A percentile compares a stretch with the other conserved stretches of the same genome.
phyloP scores from a whole-genome alignment of 2,329 filamentous ascomycete species.

The Neocatenulostroma microsporum region DNA sequence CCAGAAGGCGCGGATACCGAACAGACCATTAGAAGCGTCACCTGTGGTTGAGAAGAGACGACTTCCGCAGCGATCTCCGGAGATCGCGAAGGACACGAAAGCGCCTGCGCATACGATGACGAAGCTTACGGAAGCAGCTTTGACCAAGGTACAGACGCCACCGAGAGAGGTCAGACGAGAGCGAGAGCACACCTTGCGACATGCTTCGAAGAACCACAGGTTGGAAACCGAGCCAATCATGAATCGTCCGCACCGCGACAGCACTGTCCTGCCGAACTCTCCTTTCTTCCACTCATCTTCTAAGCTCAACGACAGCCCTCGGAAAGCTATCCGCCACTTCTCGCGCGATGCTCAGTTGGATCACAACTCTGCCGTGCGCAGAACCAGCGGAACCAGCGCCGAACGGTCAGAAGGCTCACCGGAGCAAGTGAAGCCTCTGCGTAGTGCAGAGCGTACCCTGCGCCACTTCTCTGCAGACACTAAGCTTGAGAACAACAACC shows the following conservation, averaged over 20 bases:
- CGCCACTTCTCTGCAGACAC: slow-evolving; percentile 2
- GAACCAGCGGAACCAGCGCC: too few species aligned
- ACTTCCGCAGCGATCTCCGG: neutral
- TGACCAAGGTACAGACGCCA: neutral
- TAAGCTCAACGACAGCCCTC: too few species aligned
- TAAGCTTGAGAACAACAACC: slow-evolving; percentile 8
- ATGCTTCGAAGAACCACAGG: neutral
- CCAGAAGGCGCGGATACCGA: slow-evolving; percentile 5
- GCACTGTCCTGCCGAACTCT: too few species aligned
- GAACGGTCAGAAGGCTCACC: too few species aligned
- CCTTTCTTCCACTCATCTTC: too few species aligned
- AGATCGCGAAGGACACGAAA: neutral
- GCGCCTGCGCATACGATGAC: neutral
- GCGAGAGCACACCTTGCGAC: slow-evolving; percentile 1
- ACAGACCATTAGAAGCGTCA: neutral
- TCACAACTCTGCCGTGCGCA: neutral
- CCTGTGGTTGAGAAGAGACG: neutral
- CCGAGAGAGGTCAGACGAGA: neutral
- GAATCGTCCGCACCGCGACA: too few species aligned
- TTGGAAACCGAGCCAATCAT: too few species aligned
- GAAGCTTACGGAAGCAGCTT: neutral
- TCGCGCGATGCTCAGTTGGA: slow-evolving; percentile 1
- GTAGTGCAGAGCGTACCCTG: neutral
- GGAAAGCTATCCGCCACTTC: too few species aligned
- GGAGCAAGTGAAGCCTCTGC: neutral